Conservation (phyloP, 192 early-diverging fungal genomes). For the Rhizophagus sp. region DNA sequence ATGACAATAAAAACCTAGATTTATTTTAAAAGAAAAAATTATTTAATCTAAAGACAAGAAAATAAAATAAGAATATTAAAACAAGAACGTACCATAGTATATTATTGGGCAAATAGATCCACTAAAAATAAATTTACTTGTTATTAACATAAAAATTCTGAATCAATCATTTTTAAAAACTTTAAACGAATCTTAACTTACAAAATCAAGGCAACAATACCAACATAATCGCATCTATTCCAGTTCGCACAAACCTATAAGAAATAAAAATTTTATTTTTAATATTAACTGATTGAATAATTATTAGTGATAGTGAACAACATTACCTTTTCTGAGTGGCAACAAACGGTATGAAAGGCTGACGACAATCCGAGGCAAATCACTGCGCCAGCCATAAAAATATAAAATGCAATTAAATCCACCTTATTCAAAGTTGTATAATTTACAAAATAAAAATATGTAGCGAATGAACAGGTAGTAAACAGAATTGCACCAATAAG, state of each 20-base stretch:
- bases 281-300: neutral
- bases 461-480: constrained; percentile 46
- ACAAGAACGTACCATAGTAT: constrained; percentile 11
- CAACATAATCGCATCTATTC: constrained; percentile 92
- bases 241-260: constrained; percentile 42
- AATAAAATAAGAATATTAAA: neutral
- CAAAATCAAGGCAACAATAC: constrained; percentile 81
- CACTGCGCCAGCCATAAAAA: constrained; percentile 72
- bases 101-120: constrained; percentile 5
- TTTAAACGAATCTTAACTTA: constrained; percentile 35
- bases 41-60: too few species aligned
- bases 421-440: constrained; percentile 51
- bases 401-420: constrained; percentile 69
- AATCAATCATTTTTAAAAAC: constrained; percentile 41
- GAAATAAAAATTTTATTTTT: neutral
- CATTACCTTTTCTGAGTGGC: constrained; percentile 73
- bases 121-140: neutral
- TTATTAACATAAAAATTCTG: neutral
- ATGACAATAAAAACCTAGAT: constrained; percentile 48
- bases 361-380: constrained; percentile 78
- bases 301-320: too few species aligned
- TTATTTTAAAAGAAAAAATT: neutral
- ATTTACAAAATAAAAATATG: constrained; percentile 43
- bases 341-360: constrained; percentile 76
- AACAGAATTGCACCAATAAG: constrained; percentile 68